Evolutionary conservation across 208 protist species (phyloP).

Genomic region (Angomonas ambiguus): DNA sequence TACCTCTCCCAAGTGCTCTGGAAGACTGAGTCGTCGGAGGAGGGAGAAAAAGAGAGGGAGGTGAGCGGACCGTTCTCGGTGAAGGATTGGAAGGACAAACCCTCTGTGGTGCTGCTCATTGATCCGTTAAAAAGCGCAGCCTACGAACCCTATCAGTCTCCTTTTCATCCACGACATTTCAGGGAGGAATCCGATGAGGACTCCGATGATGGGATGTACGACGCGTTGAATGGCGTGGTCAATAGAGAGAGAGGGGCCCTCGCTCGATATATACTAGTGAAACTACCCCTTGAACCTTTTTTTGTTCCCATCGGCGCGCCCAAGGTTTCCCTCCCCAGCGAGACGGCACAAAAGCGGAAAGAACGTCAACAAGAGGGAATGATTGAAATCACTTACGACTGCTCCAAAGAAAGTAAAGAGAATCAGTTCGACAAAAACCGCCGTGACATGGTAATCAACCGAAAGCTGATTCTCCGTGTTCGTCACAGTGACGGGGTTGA

Average conservation of each 20-base stretch:
- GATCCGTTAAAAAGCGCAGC: constrained; percentile 47
- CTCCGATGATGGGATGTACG: neutral
- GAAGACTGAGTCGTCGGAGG: neutral
- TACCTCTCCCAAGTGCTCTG: constrained; percentile 26
- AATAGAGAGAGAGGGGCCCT: constrained; percentile 1
- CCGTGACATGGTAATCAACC: constrained; percentile 16
- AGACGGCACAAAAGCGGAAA: neutral
- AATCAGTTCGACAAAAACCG: neutral
- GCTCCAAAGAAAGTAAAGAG: neutral
- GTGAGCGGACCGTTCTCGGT: constrained; percentile 20
- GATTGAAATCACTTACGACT: constrained; percentile 33
- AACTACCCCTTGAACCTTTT: constrained; percentile 17
- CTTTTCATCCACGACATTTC: constrained; percentile 25
- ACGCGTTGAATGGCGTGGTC: constrained; percentile 13
- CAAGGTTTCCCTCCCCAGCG: neutral
- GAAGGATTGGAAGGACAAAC: constrained; percentile 30
- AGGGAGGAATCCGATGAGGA: neutral
- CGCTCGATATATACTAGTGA: constrained; percentile 32
- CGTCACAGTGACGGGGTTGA: constrained; percentile 21
- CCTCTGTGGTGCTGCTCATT: constrained; percentile 44
- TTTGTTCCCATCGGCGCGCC: neutral
- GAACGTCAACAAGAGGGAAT: constrained; percentile 18
- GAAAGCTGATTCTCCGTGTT: constrained; percentile 29
- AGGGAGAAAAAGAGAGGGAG: constrained; percentile 23
- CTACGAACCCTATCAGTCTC: constrained; percentile 30